These are phyloP conservation scores for Scheffersomyces insectosa DNA, from an alignment of 1,139 yeast genomes.

Conservation along the genomic window DNA sequence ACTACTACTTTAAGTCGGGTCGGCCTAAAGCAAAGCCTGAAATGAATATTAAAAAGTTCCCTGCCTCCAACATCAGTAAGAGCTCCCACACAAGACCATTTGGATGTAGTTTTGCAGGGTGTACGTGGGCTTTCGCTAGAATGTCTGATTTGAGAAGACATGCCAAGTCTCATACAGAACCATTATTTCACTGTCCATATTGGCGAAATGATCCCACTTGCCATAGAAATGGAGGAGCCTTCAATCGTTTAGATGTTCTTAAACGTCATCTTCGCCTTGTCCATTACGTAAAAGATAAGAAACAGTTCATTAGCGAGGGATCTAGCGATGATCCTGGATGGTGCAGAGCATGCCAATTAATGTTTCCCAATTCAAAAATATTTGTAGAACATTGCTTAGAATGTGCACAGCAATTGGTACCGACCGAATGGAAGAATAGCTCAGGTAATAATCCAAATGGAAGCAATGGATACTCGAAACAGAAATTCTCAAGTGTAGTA, in stretches of 20 bases:
- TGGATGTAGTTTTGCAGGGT: slow-evolving; percentile 53
- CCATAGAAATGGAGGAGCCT: slow-evolving; percentile 72
- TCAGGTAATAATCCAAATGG: neutral
- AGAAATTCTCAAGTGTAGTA: neutral
- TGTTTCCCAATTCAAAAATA: slow-evolving; percentile 55
- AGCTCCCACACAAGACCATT: slow-evolving; percentile 34
- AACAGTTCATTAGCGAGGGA: slow-evolving; percentile 17
- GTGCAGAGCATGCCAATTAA: slow-evolving; percentile 62
- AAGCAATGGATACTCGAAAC: neutral
- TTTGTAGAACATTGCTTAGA: slow-evolving; percentile 68
- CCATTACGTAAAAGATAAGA: slow-evolving; percentile 58
- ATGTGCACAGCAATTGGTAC: slow-evolving; percentile 49
- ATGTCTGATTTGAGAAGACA: slow-evolving; percentile 70
- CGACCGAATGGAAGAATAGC: slow-evolving; percentile 27
- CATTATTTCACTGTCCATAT: slow-evolving; percentile 70
- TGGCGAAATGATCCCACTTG: slow-evolving; percentile 68
- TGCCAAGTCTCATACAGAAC: slow-evolving; percentile 60
- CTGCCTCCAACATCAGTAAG: slow-evolving; percentile 5
- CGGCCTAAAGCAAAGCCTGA: slow-evolving; percentile 8
- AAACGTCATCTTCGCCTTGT: slow-evolving; percentile 68
- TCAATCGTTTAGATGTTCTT: slow-evolving; percentile 67
- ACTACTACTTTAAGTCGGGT: slow-evolving; percentile 7
- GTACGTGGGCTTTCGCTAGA: slow-evolving; percentile 69
- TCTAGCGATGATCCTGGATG: slow-evolving; percentile 56
- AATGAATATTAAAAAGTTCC: slow-evolving; percentile 8